Base-by-base conservation (phyloP, 495 filamentous ascomycete species). In the Aspergillus diversus region DNA sequence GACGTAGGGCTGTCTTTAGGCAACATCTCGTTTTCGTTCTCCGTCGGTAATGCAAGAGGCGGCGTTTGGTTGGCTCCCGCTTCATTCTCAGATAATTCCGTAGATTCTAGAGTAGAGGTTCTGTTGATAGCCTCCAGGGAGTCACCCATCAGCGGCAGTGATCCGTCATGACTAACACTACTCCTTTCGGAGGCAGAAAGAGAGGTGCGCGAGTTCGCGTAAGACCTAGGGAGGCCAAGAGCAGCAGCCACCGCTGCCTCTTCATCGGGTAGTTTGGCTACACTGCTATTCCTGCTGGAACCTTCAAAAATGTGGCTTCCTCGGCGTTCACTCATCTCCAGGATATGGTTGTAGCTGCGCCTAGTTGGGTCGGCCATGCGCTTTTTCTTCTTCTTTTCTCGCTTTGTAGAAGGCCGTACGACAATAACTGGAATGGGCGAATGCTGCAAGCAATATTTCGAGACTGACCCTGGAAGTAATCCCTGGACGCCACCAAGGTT, bases 381-480 rank as follows among this genome's bases (percentile, higher is more conserved):
- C 79, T 97, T 97, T 63, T 84, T 83, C 74, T 96, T 97, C 75
- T 96, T 96, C 77, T 96, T 97, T 66, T 89, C 84, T 5, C 95
- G 90, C 77, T 97, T 96, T 56, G 91, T 87, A 32, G 89, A 90
- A 52, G 95, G 93, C 2, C 95, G 87, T 42, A 98, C 95, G 34
- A 99, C 96, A 39, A 97, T 92, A 3, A 97, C 94, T n/a, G 95
- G 95, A 17, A 99, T 91, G 1, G 95, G 95, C 7, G 92, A 97
- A 74, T 96, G 91, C 72, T 98, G 94, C 12, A 97, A 83, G 66
- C 95, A 97, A 79, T 96, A 99, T 70, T 97, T 97, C 33, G 92
- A 97, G 59, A 98, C 92, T 0, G 92, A 97, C 65, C 92, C 95
- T 13, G 90, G 90, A 33, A 97, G 83, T n/a, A 98, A 83, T 50